Evolutionary conservation across 495 filamentous ascomycete genomes (phyloP).

Genomic region (Parachaetomium inaequale): DNA sequence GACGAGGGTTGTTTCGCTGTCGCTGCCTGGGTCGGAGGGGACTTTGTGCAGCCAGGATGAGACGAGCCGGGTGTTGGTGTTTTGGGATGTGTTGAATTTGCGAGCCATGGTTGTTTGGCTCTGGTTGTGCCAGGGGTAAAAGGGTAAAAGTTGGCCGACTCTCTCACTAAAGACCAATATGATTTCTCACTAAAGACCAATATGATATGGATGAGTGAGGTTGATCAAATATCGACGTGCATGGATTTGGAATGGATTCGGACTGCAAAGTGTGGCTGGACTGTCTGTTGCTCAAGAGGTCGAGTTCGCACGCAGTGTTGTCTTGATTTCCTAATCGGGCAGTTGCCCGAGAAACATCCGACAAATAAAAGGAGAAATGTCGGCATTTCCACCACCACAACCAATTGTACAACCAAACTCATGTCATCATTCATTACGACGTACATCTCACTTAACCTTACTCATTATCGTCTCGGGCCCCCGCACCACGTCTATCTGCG

Average conservation of each 20-base stretch:
- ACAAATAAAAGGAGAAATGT: background rate
- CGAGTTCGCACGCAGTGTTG: background rate
- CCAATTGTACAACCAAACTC: background rate
- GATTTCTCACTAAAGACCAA: background rate
- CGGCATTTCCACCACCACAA: background rate
- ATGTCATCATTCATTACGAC: conserved; percentile 38
- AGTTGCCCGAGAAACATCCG: conserved; percentile 4
- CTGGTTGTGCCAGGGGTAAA: background rate
- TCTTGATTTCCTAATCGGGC: conserved; percentile 9
- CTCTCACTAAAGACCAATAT: background rate
- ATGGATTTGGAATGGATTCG: background rate
- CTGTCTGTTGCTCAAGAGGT: background rate
- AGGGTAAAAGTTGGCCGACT: too few relatives aligned
- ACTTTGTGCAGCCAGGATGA: conserved; percentile 16
- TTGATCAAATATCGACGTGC: background rate
- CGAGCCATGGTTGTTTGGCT: background rate
- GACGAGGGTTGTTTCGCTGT: conserved; percentile 6
- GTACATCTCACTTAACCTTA: conserved; percentile 62
- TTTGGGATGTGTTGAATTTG: background rate
- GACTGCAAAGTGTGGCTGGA: background rate
- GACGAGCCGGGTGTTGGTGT: background rate
- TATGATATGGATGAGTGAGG: background rate
- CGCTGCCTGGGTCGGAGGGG: conserved; percentile 10
- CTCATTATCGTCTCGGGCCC: conserved; percentile 87
- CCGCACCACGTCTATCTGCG: conserved; percentile 73